phyloP scores from a whole-genome alignment of 2,329 filamentous ascomycete species.

The Trichoderma lentiforme region DNA sequence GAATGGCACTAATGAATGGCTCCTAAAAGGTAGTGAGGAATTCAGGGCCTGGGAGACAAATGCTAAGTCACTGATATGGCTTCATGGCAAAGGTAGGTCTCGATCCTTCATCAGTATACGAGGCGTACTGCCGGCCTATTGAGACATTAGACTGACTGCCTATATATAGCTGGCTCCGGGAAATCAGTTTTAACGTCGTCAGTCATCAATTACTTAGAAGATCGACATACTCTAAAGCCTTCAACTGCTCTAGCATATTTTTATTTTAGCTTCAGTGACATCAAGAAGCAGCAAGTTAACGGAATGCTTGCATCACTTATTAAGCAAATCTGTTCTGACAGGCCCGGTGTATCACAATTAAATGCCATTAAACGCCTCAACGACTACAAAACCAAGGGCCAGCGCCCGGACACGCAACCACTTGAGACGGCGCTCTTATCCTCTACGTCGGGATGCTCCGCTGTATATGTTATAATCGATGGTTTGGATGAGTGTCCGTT shows the following conservation, averaged over 20 bases:
- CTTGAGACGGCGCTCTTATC: background rate
- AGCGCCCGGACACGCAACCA: background rate
- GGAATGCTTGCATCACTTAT: background rate
- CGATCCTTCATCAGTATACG: background rate
- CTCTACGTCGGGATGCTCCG: background rate
- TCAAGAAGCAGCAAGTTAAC: background rate
- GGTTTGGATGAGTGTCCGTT: background rate
- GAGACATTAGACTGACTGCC: too few relatives aligned
- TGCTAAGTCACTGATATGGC: background rate
- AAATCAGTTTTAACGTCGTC: background rate
- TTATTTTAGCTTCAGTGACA: background rate
- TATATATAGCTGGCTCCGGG: background rate
- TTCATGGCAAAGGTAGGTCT: background rate
- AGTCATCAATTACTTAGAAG: background rate
- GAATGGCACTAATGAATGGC: background rate
- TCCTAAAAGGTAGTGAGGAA: background rate
- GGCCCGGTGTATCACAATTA: background rate
- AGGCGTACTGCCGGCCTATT: background rate
- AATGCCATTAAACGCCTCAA: background rate
- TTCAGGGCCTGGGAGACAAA: background rate
- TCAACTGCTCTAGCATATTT: background rate
- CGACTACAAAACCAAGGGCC: background rate
- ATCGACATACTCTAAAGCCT: background rate
- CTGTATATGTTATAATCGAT: background rate
- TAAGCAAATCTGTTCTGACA: background rate